Evolutionary conservation across 164 flowering plant species (phyloP).

Genomic region (Magnolia officinalis): DNA sequence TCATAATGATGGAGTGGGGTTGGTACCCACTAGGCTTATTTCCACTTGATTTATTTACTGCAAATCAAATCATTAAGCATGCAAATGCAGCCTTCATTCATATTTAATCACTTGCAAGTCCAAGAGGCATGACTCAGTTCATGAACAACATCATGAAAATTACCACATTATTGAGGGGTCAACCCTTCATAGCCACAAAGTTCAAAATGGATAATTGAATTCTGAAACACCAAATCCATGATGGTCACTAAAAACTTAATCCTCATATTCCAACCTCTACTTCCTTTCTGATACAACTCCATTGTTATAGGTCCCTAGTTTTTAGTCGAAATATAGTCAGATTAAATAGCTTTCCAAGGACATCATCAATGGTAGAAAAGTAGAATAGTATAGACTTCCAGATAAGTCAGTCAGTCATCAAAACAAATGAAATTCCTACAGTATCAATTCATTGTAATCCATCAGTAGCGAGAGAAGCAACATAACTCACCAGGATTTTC

Average conservation of each 20-base stretch:
- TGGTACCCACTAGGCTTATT: too few species aligned
- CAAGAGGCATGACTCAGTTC: background rate
- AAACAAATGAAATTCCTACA: too few species aligned
- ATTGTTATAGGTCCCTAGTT: background rate
- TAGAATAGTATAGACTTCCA: too few species aligned
- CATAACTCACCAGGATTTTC: slow-evolving; percentile 58
- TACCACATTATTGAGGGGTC: background rate
- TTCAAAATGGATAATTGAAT: background rate
- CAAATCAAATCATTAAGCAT: too few species aligned
- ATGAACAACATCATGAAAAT: background rate
- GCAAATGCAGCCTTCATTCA: too few species aligned
- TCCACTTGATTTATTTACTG: too few species aligned
- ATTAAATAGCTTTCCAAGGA: background rate
- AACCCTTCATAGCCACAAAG: background rate
- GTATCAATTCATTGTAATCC: too few species aligned
- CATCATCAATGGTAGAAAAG: background rate
- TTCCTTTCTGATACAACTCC: background rate
- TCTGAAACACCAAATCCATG: background rate
- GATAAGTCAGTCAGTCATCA: too few species aligned
- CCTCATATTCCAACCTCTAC: too few species aligned
- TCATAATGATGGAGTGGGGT: too few species aligned
- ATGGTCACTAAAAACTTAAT: background rate
- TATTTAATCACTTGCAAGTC: background rate
- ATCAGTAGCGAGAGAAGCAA: background rate
- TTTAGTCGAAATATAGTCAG: background rate